These are phyloP conservation scores for Clonostachys rhizophaga DNA, from an alignment of 2,329 filamentous ascomycete species.

Conservation along the genomic window DNA sequence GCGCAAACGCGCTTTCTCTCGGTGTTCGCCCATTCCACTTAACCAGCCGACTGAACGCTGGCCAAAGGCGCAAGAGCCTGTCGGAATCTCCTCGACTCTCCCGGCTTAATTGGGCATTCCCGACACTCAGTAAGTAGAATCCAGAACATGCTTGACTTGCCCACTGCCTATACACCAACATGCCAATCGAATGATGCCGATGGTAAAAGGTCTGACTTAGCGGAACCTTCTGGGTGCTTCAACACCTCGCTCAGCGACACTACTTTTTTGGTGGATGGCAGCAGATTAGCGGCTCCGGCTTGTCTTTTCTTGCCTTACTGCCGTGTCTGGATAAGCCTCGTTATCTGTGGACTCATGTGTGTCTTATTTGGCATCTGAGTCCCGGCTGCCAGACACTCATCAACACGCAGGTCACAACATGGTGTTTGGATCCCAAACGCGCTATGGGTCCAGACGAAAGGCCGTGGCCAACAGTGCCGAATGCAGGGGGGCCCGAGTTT, in stretches of 20 bases:
- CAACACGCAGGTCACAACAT: slow-evolving; percentile 33
- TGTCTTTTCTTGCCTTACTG: neutral
- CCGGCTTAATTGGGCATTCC: neutral
- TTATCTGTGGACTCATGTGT: neutral
- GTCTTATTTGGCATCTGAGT: slow-evolving; percentile 1
- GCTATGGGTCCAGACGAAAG: slow-evolving; percentile 50
- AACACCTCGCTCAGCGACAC: neutral
- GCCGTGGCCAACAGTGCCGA: slow-evolving; percentile 45
- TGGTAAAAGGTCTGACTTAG: slow-evolving; percentile 64
- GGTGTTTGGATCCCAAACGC: slow-evolving; percentile 38
- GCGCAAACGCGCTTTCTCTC: too few relatives aligned
- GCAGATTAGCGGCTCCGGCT: neutral
- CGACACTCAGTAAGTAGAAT: neutral
- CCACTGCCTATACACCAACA: neutral
- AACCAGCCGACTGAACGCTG: too few relatives aligned
- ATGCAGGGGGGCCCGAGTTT: neutral
- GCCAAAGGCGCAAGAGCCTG: too few relatives aligned
- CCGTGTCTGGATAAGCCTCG: neutral
- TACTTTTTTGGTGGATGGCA: neutral
- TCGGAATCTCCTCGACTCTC: too few relatives aligned
- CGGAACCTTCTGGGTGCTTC: slow-evolving; percentile 32
- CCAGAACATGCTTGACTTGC: neutral
- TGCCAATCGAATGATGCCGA: slow-evolving; percentile 41
- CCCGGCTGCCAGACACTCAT: too few relatives aligned
- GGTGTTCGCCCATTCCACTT: neutral